These are phyloP conservation scores for Themeda triandra DNA, from an alignment of 176 grass and related monocot genomes.

Conservation along the genomic window DNA sequence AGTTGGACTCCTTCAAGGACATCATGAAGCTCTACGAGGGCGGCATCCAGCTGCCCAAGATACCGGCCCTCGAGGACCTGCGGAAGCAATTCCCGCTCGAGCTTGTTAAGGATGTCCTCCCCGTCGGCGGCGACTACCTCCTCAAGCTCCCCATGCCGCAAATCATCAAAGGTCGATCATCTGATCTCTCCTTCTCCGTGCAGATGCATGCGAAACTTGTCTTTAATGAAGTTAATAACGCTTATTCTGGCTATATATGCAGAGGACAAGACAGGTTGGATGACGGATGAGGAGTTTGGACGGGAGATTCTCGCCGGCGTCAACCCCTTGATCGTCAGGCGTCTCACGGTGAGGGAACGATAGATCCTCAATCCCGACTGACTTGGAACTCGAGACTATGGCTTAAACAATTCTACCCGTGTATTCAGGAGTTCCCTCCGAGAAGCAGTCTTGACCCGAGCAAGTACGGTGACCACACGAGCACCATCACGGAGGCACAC, in stretches of 20 bases:
- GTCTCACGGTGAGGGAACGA: not conserved
- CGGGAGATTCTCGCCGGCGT: not conserved
- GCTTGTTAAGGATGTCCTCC: constrained; percentile 64
- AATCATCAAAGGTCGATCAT: constrained; percentile 42
- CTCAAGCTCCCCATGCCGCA: constrained; percentile 55
- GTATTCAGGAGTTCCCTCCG: constrained; percentile 42
- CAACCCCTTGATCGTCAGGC: not conserved
- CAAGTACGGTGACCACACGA: constrained; percentile 53
- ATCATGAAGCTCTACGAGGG: constrained; percentile 56
- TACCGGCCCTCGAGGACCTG: constrained; percentile 40
- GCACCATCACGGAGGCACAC: constrained; percentile 45
- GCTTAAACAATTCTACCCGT: too few species aligned
- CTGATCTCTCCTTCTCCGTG: too few species aligned
- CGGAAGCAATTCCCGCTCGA: constrained; percentile 42
- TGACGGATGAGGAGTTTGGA: not conserved
- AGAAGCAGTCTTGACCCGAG: constrained; percentile 45
- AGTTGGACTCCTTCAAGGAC: constrained; percentile 74
- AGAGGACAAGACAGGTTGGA: not conserved
- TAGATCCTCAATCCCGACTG: too few species aligned
- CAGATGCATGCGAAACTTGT: too few species aligned
- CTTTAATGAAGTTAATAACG: too few species aligned
- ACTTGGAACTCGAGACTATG: too few species aligned
- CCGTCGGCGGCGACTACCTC: constrained; percentile 36
- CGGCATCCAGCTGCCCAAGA: constrained; percentile 38
- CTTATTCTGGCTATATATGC: not conserved